Base-by-base conservation (phyloP, 768 basidiomycete species). In the Hygrocybe punicea region DNA sequence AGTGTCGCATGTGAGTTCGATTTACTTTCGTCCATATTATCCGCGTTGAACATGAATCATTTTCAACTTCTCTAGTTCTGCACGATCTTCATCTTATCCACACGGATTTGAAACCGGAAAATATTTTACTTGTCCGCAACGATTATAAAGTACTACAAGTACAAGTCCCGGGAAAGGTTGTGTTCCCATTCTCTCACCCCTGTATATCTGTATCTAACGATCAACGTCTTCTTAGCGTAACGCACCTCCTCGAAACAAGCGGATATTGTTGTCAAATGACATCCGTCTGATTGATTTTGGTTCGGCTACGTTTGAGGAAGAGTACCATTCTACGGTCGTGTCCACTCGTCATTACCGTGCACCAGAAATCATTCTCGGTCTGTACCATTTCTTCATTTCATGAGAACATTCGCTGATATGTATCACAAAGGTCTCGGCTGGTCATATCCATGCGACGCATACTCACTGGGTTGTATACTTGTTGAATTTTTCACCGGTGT, bases 51-150 rank as follows among this genome's bases (percentile, higher is more conserved):
- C 21, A 35, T 11, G 25, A 36, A n/a, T n/a, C n/a, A n/a, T n/a
- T 45, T 56, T 62, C 64, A 60, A 69, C 35, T 58, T 33, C 13
- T 2, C 56, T 45, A 98, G 96, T 97, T 76, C 76, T 97, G 36
- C 97, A 99, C 67, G 85, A 91, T 60, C 80, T 94, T 47, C 86
- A 87, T 65, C 79, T 98, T 59, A 89, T 98, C 60, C 97, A 99
- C 72, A 99, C 97, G 36, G 97, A 99, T 78, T 82, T 99, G 53
- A 99, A 99, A 73, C 97, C 97, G 33, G 97, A 99, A 78, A 98
- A 98, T 70, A 98, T 99, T 53, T 80, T 99, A 23, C 84, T 99
- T 51, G 94, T 96, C 17, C 82, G 86, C 69, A 95, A 91, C 65
- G 85, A 88, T 59, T 89, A 83, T 73, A 82, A 79, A 64, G 76